Base-by-base conservation (phyloP, 192 early-diverging fungal genomes). In the Allomyces macrogynus region DNA sequence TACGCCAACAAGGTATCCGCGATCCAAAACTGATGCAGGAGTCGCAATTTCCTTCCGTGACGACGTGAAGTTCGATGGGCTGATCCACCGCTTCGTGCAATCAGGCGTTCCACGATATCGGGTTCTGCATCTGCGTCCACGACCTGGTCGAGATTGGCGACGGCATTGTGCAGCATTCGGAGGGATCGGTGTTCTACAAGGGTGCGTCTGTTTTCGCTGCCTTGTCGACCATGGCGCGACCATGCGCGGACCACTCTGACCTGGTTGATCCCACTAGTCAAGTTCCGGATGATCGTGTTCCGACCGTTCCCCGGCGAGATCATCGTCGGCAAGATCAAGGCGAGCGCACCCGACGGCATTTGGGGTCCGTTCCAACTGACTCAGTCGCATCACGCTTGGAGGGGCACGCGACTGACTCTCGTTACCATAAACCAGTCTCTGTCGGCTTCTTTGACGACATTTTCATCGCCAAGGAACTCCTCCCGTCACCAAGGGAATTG, bases 401-500 rank as follows among this genome's bases (percentile, higher is more conserved):
- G 63, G 66, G 7, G 60, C 7, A 12, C 43, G 61, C 40, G 40
- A 3, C 9, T 24, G 23, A 25, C 24, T 64, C 5, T 14, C 11
- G 57, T 16, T 12, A 23, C 23, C 11, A 24, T 44, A 23, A 23
- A 60, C 43, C 76, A 81, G 86, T 92, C 0, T 78, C 88, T 5
- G 75, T 92, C 72, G 89, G 84, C 20, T 96, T 93, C 67, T 93
- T 96, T 74, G 90, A 92, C 73, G 93, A 96, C 72, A 91, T 96
- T 25, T 70, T 74, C 44, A 86, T 96, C 25, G 88, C 93, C 1
- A 70, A 76, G 5, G 69, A 67, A 22, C 74, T 81, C 43, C 74
- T 92, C 71, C 87, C 84, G 24, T 43, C 68, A 0, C 77, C 78
- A 25, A 81, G 84, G 24, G 76, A 78, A 23, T 95, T 86, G 78